Evolutionary conservation across 2,329 filamentous ascomycete species (phyloP).

Genomic region (Alternaria sp.): DNA sequence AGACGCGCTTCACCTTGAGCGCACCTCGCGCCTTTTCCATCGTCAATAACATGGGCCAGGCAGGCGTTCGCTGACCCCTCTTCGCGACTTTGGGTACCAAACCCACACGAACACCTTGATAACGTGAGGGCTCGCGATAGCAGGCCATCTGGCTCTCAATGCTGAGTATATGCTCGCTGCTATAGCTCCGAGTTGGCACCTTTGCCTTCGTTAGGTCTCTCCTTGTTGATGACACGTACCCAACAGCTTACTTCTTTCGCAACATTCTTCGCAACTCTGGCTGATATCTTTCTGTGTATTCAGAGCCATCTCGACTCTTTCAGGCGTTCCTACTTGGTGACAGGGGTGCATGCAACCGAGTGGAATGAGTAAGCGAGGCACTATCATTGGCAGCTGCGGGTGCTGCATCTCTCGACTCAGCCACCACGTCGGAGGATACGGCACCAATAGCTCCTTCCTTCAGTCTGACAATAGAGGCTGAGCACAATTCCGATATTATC

Average conservation of each 20-base stretch:
- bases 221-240: neutral
- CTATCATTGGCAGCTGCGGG: constrained; percentile 10
- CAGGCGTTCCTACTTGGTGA: neutral
- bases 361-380: constrained; percentile 6
- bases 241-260: neutral
- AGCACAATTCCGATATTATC: constrained; percentile 18
- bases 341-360: neutral
- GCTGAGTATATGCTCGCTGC: neutral
- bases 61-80: neutral
- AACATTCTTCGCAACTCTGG: neutral
- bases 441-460: constrained; percentile 26
- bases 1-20: neutral
- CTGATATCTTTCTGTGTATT: neutral
- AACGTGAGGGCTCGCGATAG: neutral
- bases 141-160: neutral
- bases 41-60: neutral
- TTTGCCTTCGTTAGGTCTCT: neutral
- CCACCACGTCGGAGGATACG: constrained; percentile 28
- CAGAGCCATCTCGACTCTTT: neutral
- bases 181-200: neutral
- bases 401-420: constrained; percentile 25
- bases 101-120: neutral
- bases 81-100: neutral
- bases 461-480: constrained; percentile 30
- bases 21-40: too few relatives aligned